A percentile compares a stretch with the other conserved stretches of the same genome.
Evolutionary conservation across 1,284 basidiomycete genomes (phyloP).

Genomic region (Pascua sp.): DNA sequence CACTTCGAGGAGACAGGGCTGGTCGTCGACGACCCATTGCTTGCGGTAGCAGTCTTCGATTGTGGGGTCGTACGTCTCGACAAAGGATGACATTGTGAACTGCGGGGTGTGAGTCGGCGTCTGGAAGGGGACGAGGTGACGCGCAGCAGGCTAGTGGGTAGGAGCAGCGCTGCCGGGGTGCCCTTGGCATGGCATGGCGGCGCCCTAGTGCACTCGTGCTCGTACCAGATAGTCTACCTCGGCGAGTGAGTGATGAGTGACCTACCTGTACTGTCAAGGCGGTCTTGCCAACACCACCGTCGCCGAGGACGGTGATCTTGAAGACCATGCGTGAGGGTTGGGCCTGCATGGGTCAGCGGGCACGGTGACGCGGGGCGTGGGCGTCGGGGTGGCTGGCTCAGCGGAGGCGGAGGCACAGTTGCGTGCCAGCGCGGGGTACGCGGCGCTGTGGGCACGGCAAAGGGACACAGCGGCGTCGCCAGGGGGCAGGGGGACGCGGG

Average conservation of each 20-base stretch:
- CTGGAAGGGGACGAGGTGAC: neutral
- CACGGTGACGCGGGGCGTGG: too few species aligned
- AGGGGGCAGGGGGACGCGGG: too few species aligned
- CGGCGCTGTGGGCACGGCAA: too few species aligned
- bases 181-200: too few species aligned
- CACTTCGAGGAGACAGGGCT: constrained; percentile 87
- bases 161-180: neutral
- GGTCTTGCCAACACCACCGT: constrained; percentile 97
- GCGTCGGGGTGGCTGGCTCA: too few species aligned
- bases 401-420: too few species aligned
- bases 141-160: neutral
- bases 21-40: constrained; percentile 83
- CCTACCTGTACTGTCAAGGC: constrained; percentile 89
- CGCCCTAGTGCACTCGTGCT: too few species aligned
- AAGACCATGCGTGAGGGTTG: constrained; percentile 38
- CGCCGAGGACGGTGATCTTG: constrained; percentile 81
- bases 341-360: constrained; percentile 4
- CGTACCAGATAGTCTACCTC: too few species aligned
- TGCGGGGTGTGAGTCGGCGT: constrained; percentile 37
- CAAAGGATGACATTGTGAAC: constrained; percentile 91
- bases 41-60: constrained; percentile 95
- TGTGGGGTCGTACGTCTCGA: constrained; percentile 62
- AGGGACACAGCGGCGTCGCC: too few species aligned
- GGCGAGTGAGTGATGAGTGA: too few species aligned
- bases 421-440: too few species aligned